phyloP scores from a whole-genome alignment of 176 grass and related monocot genomes.

The Puya raimondii region DNA sequence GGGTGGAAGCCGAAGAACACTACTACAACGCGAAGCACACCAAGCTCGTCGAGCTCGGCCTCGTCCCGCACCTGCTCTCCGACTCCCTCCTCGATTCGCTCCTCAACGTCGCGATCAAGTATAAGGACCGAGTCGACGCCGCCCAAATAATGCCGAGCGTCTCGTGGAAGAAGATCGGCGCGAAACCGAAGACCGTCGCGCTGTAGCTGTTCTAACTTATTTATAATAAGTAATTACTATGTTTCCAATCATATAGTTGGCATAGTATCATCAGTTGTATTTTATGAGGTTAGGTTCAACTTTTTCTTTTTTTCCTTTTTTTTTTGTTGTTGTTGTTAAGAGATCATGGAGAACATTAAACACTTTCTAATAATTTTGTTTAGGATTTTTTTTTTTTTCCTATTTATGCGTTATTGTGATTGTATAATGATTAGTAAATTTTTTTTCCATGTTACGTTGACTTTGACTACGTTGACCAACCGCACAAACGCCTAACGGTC shows the following conservation, averaged over 20 bases:
- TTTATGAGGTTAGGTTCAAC: too few relatives aligned
- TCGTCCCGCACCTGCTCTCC: conserved; percentile 64
- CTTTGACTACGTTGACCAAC: too few relatives aligned
- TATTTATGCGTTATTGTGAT: too few relatives aligned
- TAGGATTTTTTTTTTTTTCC: too few relatives aligned
- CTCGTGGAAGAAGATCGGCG: conserved; percentile 82
- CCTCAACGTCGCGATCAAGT: conserved; percentile 78
- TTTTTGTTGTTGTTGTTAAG: too few relatives aligned
- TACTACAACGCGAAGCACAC: conserved; percentile 92
- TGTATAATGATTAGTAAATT: too few relatives aligned
- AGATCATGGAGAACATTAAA: too few relatives aligned
- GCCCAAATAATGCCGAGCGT: conserved; percentile 88
- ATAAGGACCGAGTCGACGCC: conserved; percentile 57
- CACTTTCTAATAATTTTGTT: too few relatives aligned
- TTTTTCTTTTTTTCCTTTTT: too few relatives aligned
- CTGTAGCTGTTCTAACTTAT: conserved; percentile 17
- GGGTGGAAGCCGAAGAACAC: conserved; percentile 85
- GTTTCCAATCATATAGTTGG: neutral
- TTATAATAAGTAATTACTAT: neutral
- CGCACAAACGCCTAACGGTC: too few relatives aligned
- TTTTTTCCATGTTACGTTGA: too few relatives aligned
- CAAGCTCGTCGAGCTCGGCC: conserved; percentile 62
- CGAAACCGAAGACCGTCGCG: conserved; percentile 41
- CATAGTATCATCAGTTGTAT: neutral
- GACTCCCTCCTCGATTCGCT: conserved; percentile 80